Evolutionary conservation across 257 asterid genomes (phyloP).

Genomic region (Cinchona pubescens): DNA sequence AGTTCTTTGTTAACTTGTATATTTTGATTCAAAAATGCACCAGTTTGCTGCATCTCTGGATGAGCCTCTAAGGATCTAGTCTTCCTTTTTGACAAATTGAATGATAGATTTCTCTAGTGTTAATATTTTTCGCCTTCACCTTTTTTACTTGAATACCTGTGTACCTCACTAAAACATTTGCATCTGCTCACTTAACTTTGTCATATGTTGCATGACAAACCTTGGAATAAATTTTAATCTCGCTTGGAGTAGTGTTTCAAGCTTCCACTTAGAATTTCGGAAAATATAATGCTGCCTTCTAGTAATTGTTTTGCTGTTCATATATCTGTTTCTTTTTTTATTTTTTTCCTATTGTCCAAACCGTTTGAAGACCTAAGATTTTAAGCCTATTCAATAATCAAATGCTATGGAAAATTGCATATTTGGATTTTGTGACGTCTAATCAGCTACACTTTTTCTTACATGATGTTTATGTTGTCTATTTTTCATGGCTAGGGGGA

Average conservation of each 20-base stretch:
- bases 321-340: background rate
- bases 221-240: background rate
- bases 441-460: background rate
- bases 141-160: background rate
- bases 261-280: background rate
- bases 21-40: background rate
- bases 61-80: background rate
- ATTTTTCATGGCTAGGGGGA: constrained; percentile 58
- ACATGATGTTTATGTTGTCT: background rate
- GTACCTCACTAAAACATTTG: background rate
- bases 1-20: background rate
- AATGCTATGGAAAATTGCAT: background rate
- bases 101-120: background rate
- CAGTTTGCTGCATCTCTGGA: background rate
- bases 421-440: background rate
- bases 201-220: background rate
- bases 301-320: background rate
- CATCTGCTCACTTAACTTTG: too few species aligned
- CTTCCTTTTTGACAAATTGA: background rate
- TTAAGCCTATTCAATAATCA: too few species aligned
- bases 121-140: background rate
- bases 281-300: background rate
- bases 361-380: background rate
- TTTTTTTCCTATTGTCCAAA: background rate
- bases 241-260: background rate